A percentile compares a stretch with the other conserved stretches of the same genome.
These are phyloP conservation scores for Vinca minor DNA, from an alignment of 257 asterid species.

Conservation along the genomic window DNA sequence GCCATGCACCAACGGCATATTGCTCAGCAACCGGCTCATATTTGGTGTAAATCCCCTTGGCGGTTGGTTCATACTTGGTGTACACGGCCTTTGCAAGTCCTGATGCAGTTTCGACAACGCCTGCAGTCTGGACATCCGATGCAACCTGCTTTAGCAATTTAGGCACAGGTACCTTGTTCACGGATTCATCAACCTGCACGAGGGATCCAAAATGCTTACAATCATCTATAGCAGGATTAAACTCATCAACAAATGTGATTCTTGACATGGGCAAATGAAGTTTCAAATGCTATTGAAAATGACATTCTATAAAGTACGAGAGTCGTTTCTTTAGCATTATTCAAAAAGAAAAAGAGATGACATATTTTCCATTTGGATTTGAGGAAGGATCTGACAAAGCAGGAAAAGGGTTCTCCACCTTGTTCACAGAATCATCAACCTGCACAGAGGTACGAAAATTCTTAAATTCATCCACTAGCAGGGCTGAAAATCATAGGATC, in stretches of 20 bases:
- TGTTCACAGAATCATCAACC: slow-evolving; percentile 66
- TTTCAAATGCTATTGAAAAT: too few relatives aligned
- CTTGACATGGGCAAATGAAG: neutral
- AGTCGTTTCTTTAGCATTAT: neutral
- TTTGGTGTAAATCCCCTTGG: slow-evolving; percentile 64
- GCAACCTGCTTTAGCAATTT: slow-evolving; percentile 53
- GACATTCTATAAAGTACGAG: neutral
- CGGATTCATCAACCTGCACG: slow-evolving; percentile 66
- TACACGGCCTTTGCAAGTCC: slow-evolving; percentile 61
- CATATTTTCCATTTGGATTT: neutral
- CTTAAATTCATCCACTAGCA: neutral
- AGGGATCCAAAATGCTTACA: neutral
- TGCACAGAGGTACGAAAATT: slow-evolving; percentile 14
- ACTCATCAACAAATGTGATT: neutral
- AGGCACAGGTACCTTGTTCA: slow-evolving; percentile 54
- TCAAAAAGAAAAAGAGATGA: neutral
- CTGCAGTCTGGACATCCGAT: slow-evolving; percentile 52
- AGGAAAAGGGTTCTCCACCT: slow-evolving; percentile 40
- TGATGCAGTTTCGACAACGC: slow-evolving; percentile 69
- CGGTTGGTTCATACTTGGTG: slow-evolving; percentile 70
- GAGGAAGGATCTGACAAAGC: slow-evolving; percentile 17
- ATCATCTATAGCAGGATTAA: neutral
- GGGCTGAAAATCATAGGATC: neutral
- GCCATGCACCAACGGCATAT: slow-evolving; percentile 66
- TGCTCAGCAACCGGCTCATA: slow-evolving; percentile 83